Percentiles rank a stretch among this genome's conserved stretches.
Conservation (phyloP, 1,139 yeast genomes). For the Blastobotrys buckinghamii region DNA sequence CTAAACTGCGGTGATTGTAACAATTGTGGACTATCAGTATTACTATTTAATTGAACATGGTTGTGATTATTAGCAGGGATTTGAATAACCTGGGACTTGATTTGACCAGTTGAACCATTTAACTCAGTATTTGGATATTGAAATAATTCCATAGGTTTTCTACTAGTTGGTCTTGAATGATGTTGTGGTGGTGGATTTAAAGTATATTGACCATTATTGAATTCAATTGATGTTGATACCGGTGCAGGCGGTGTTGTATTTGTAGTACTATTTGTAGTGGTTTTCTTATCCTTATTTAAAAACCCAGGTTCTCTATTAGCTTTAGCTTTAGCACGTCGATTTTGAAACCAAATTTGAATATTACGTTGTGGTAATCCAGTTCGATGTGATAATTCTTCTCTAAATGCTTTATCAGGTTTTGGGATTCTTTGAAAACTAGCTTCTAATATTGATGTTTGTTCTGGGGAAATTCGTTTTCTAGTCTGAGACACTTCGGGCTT, state of each 20-base stretch:
- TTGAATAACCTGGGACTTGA: conserved; percentile 15
- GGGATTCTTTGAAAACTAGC: conserved; percentile 26
- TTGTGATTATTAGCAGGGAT: conserved; percentile 11
- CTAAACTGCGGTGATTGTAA: conserved; percentile 5
- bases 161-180: conserved; percentile 7
- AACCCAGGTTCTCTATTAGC: conserved; percentile 8
- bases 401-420: conserved; percentile 27
- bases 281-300: neutral
- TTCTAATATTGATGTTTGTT: conserved; percentile 27
- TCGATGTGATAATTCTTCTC: conserved; percentile 24
- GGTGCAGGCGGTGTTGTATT: neutral
- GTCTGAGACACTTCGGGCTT: conserved; percentile 17
- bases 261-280: neutral
- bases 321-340: conserved; percentile 29
- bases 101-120: conserved; percentile 7
- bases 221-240: neutral
- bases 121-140: conserved; percentile 3
- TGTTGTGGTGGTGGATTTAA: conserved; percentile 13
- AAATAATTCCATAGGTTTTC: conserved; percentile 4
- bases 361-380: conserved; percentile 28
- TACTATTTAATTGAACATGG: too few relatives aligned
- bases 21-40: neutral
- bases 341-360: conserved; percentile 32
- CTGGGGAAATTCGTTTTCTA: conserved; percentile 27
- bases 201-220: conserved; percentile 7